phyloP scores from a whole-genome alignment of 1,139 yeast species.

The Debaryomycetaceae sp. region DNA sequence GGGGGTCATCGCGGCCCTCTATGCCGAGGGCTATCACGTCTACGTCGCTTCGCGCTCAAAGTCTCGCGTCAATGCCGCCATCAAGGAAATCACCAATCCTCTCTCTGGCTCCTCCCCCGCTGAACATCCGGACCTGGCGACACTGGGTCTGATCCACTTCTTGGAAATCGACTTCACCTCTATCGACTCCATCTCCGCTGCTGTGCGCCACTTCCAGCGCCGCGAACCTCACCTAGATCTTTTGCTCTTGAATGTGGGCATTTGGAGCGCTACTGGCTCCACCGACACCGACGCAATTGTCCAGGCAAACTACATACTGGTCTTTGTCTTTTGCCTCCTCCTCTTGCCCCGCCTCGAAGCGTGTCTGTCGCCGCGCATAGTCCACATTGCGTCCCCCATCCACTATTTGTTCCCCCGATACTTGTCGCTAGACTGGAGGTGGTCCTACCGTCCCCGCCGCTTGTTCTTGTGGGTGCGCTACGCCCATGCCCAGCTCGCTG shows the following conservation, averaged over 20 bases:
- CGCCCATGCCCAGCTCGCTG: conserved; percentile 71
- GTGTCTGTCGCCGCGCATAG: conserved; percentile 41
- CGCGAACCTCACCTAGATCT: conserved; percentile 48
- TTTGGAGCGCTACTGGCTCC: conserved; percentile 51
- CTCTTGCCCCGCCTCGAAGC: conserved; percentile 44
- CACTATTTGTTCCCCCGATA: conserved; percentile 47
- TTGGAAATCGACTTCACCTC: conserved; percentile 55
- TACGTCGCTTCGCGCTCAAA: conserved; percentile 33
- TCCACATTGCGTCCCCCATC: conserved; percentile 61
- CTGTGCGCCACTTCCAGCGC: conserved; percentile 38
- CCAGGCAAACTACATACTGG: conserved; percentile 72
- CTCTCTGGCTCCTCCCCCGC: conserved; percentile 1
- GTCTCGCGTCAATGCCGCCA: conserved; percentile 23
- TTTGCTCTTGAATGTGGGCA: conserved; percentile 72
- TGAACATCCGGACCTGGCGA: conserved; percentile 4
- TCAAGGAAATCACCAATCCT: conserved; percentile 19
- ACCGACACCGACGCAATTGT: conserved; percentile 56
- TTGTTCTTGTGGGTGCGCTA: conserved; percentile 72
- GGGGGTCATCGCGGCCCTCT: conserved; percentile 30
- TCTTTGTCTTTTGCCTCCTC: conserved; percentile 57
- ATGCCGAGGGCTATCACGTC: conserved; percentile 31
- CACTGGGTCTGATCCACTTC: conserved; percentile 47
- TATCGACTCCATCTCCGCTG: conserved; percentile 45
- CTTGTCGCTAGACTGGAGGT: conserved; percentile 40
- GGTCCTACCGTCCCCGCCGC: conserved; percentile 51